Evolutionary conservation across 2,329 filamentous ascomycete genomes (phyloP).

Genomic region (Fusarium lyarnte): DNA sequence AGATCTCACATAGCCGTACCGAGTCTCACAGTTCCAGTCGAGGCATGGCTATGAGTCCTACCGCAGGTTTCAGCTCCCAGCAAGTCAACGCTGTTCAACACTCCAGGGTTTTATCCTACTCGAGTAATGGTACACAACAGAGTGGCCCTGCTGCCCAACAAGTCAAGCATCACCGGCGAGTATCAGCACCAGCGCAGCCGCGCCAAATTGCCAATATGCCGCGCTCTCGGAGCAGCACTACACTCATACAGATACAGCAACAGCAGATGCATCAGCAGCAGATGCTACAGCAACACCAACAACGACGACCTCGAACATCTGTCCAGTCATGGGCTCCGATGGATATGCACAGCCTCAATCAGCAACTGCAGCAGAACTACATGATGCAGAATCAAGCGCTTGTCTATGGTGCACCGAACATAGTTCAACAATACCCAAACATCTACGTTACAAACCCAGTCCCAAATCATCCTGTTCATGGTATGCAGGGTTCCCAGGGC

Average conservation of each 20-base stretch:
- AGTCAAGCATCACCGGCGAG: conserved; percentile 31
- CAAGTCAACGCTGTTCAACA: conserved; percentile 17
- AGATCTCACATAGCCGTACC: conserved; percentile 17
- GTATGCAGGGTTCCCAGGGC: conserved; percentile 28
- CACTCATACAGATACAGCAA: conserved; percentile 29
- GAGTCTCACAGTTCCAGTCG: conserved; percentile 22
- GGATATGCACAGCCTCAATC: conserved; percentile 31
- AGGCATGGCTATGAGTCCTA: conserved; percentile 10
- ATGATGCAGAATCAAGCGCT: conserved; percentile 32
- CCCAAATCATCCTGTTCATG: conserved; percentile 15
- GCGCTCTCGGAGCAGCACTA: conserved; percentile 26
- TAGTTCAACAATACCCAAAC: conserved; percentile 35
- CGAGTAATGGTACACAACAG: conserved; percentile 30
- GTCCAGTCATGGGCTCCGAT: conserved; percentile 29
- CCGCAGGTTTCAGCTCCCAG: conserved; percentile 4
- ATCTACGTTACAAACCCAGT: conserved; percentile 22
- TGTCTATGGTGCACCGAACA: conserved; percentile 30
- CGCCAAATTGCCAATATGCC: conserved; percentile 1
- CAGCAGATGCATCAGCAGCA: conserved; percentile 18
- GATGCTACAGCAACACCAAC: conserved; percentile 22
- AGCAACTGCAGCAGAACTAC: conserved; percentile 35
- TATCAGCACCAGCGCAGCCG: conserved; percentile 32
- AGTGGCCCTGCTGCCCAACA: conserved; percentile 1
- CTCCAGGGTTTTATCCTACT: conserved; percentile 25
- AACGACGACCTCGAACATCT: conserved; percentile 15